Percentiles rank a stretch among this genome's conserved stretches.
Evolutionary conservation across 2,329 filamentous ascomycete species (phyloP).

Genomic region (Fusarium oxysporum): DNA sequence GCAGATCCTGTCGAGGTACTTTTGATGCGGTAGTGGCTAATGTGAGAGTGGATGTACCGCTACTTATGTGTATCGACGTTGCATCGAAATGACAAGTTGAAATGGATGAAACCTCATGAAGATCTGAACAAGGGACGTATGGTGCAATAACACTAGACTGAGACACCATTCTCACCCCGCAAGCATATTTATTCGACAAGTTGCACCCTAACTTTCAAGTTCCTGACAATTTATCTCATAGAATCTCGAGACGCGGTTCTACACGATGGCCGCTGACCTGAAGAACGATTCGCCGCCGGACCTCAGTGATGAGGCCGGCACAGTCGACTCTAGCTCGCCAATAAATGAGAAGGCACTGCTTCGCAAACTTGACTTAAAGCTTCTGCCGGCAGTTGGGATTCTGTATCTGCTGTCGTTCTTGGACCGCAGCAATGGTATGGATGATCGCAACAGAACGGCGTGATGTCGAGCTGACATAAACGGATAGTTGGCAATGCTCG

Average conservation of each 20-base stretch:
- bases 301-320: slow-evolving; percentile 35
- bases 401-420: slow-evolving; percentile 68
- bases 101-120: slow-evolving; percentile 7
- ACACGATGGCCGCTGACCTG: not conserved
- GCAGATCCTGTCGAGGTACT: not conserved
- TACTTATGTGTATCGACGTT: not conserved
- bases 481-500: slow-evolving; percentile 67
- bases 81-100: not conserved
- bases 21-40: not conserved
- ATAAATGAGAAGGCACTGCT: slow-evolving; percentile 69
- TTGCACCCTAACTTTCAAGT: accelerated
- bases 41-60: too few relatives aligned
- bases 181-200: not conserved
- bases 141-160: slow-evolving; percentile 12
- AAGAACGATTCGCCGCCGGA: slow-evolving; percentile 26
- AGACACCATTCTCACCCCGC: not conserved
- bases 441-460: slow-evolving; percentile 23
- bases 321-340: not conserved
- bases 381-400: slow-evolving; percentile 66
- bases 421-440: slow-evolving; percentile 68
- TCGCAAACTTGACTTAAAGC: slow-evolving; percentile 64
- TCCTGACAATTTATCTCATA: too few relatives aligned
- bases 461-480: slow-evolving; percentile 1
- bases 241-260: accelerated
- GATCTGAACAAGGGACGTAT: slow-evolving; percentile 16